Evolutionary conservation across 768 basidiomycete genomes (phyloP).

Genomic region (Lanmaoa pseudosensibilis): DNA sequence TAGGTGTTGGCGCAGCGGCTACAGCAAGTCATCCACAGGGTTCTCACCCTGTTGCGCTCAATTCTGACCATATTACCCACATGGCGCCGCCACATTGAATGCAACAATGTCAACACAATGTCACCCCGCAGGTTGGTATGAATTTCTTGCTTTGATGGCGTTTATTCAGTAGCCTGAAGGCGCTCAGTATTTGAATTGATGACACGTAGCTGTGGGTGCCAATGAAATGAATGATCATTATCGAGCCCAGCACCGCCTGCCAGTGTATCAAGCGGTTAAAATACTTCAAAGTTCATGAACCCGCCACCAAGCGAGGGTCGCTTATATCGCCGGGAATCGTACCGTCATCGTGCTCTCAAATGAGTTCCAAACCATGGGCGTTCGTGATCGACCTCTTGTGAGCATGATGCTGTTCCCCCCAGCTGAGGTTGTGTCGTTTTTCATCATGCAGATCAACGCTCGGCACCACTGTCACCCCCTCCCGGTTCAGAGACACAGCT

Average conservation of each 20-base stretch:
- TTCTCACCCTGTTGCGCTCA: neutral
- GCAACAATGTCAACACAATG: no score
- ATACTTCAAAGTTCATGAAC: neutral
- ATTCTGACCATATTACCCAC: neutral
- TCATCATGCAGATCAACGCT: neutral
- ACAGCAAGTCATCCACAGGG: slow-evolving; percentile 2
- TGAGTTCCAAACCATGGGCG: neutral
- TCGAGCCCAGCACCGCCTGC: neutral
- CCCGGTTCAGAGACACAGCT: neutral
- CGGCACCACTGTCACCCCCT: neutral
- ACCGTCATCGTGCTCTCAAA: slow-evolving; percentile 1
- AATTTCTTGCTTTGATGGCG: neutral
- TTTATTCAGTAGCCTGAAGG: neutral
- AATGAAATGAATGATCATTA: neutral
- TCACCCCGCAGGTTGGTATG: neutral
- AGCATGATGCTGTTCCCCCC: neutral
- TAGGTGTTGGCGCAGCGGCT: neutral
- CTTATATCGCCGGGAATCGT: neutral
- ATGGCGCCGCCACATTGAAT: neutral
- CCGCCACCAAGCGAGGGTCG: neutral
- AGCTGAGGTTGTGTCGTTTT: neutral
- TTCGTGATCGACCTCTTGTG: neutral
- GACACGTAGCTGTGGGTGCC: neutral
- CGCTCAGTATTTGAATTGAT: neutral
- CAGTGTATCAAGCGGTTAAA: neutral